A percentile compares a stretch with the other conserved stretches of the same genome.
Evolutionary conservation across 2,329 filamentous ascomycete genomes (phyloP).

Genomic region (Cladophialophora exuberans): DNA sequence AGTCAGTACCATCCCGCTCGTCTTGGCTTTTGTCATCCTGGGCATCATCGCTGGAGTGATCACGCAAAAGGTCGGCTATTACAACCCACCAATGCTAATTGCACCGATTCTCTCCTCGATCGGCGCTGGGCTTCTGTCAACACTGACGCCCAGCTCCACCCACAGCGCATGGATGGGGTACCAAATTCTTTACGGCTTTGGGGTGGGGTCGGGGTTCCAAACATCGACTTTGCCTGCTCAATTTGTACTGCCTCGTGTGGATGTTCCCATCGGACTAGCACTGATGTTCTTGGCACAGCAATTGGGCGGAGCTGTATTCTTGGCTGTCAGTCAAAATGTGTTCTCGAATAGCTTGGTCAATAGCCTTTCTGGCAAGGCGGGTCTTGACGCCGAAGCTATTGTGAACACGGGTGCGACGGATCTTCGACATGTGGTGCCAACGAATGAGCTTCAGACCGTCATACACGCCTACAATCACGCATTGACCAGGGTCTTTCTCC

Average conservation of each 20-base stretch:
- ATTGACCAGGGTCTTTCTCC: not conserved
- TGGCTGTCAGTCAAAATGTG: constrained; percentile 38
- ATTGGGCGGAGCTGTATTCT: constrained; percentile 38
- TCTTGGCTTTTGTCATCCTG: constrained; percentile 21
- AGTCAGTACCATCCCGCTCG: constrained; percentile 23
- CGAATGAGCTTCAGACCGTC: constrained; percentile 32
- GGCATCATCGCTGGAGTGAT: constrained; percentile 20
- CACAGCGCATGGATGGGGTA: constrained; percentile 37
- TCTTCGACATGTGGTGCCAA: constrained; percentile 33
- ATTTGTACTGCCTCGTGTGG: constrained; percentile 30
- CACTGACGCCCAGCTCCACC: constrained; percentile 19
- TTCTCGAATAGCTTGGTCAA: constrained; percentile 34
- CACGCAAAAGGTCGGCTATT: constrained; percentile 28
- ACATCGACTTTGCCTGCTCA: constrained; percentile 36
- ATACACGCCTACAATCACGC: constrained; percentile 32
- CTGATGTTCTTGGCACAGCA: constrained; percentile 40
- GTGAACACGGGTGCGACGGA: constrained; percentile 34
- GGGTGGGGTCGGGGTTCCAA: constrained; percentile 30
- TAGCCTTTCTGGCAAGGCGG: constrained; percentile 21
- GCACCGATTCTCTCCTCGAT: constrained; percentile 32
- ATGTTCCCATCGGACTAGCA: constrained; percentile 36
- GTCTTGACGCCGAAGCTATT: constrained; percentile 31
- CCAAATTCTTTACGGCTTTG: constrained; percentile 38
- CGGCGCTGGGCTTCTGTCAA: constrained; percentile 39
- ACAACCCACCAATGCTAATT: constrained; percentile 31